Base-by-base conservation (phyloP, 192 early-diverging fungal species). In the Coemansia sp. region DNA sequence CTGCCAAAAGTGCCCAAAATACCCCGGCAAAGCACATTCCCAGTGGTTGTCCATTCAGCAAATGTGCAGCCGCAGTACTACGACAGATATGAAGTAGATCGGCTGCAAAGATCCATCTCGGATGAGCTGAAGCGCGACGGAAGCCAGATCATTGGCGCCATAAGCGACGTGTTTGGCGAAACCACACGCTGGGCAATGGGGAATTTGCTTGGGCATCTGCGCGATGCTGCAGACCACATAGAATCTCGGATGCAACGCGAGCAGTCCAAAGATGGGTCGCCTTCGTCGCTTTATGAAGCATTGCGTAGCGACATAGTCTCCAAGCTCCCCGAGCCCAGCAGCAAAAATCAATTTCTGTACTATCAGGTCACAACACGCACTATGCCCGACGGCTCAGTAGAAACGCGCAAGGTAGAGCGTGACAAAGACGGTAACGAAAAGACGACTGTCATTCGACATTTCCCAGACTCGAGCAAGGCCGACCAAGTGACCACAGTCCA, bases 301-400 rank as follows among this genome's bases (percentile, higher is more conserved):
- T 14, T 68, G 18, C 54, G 45, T 5, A 64, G 43, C 14, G 72
- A 75, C 26, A 9, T 75, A 40, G 31, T 60, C 12, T 12, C 53
- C 11, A 64, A 58, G 39, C 57, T 67, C 15, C 62, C 65, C 9
- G 65, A 68, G 40, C 42, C 65, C n/a, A 50, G 15, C 15, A 53
- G 50, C 0, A 53, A 30, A 41, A 16, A 31, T 11, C 10, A 41
- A 31, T 62, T 40, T 38, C 53, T 58, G 40, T 78, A 60, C 40
- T 78, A 68, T 18, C 61, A 65, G 4, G 18, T 71, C 34, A 54
- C 64, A n/a, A 67, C 60, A 11, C 61, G 69, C 46, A 71, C 75
- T 2, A 43, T 71, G 69, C 64, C 75, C 2, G 75, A 78, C 15
- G 75, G 75, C 7, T 67, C 75, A 11, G 44, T 78, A 14, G 75